Conservation (phyloP, 2,329 filamentous ascomycete genomes). For the Calonectria crousiana region DNA sequence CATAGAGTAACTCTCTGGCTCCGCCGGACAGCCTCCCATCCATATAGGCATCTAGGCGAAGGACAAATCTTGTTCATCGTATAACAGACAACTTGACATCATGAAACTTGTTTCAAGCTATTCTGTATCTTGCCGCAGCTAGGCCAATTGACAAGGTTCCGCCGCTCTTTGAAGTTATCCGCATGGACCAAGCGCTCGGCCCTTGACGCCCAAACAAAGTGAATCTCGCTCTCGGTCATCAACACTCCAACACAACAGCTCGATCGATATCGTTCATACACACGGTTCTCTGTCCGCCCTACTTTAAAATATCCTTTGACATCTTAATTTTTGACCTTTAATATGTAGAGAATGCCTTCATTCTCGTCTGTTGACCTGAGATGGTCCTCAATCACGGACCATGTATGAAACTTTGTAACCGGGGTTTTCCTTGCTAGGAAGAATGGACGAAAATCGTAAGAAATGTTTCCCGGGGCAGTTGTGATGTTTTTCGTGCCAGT, state of each 20-base stretch:
- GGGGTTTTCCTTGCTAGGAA: background rate
- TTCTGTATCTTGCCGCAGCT: background rate
- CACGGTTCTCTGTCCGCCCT: background rate
- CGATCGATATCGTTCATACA: background rate
- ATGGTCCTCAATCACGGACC: background rate
- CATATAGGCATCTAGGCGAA: background rate
- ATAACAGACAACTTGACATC: background rate
- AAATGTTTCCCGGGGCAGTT: background rate
- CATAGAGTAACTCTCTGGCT: background rate
- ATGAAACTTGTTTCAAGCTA: background rate
- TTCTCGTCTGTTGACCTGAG: background rate
- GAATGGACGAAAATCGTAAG: background rate
- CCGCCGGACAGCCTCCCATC: background rate
- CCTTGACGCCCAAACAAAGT: background rate
- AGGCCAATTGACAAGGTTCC: background rate
- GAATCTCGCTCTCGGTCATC: background rate
- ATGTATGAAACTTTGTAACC: background rate
- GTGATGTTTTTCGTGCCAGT: background rate
- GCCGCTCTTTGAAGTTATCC: background rate
- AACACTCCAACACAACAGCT: background rate
- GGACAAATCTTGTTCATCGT: background rate
- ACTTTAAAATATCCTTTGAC: background rate
- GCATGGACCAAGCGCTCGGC: constrained; percentile 1
- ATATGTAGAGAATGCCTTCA: background rate
- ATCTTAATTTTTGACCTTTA: background rate